phyloP scores from a whole-genome alignment of 176 grass and related monocot genomes.

The Phyllostachys edulis region DNA sequence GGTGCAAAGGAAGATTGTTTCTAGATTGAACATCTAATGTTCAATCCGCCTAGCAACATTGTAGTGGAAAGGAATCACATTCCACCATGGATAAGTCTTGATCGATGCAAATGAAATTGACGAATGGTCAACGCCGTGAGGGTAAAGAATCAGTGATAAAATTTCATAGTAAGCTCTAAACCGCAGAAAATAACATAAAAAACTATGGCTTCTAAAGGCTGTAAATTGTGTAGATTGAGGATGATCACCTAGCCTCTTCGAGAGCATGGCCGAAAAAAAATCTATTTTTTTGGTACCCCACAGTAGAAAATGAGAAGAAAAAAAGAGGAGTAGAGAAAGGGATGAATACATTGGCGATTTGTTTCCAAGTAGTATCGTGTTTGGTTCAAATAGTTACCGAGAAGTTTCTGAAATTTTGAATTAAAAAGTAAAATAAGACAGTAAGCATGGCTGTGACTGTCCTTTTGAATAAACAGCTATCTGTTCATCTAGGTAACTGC shows the following conservation, averaged over 20 bases:
- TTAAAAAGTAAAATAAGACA: neutral
- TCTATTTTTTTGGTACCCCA: neutral
- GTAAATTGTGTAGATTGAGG: neutral
- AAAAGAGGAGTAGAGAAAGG: neutral
- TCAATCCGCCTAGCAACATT: slow-evolving; percentile 18
- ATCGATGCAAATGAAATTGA: neutral
- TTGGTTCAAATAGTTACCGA: neutral
- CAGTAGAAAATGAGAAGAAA: neutral
- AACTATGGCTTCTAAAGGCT: neutral
- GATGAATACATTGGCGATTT: neutral
- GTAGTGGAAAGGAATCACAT: slow-evolving; percentile 32
- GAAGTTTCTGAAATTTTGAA: neutral
- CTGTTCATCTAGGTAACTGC: neutral
- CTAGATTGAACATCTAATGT: slow-evolving; percentile 24
- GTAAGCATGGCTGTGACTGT: neutral
- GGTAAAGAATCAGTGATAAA: neutral
- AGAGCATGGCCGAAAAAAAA: neutral
- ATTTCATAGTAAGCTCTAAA: neutral
- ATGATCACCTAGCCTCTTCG: neutral
- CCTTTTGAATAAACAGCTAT: neutral
- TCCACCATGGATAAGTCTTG: slow-evolving; percentile 35
- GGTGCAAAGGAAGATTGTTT: slow-evolving; percentile 16
- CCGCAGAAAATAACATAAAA: neutral
- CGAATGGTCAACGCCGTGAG: slow-evolving; percentile 5
- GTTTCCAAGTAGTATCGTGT: neutral